Evolutionary conservation across 2,329 filamentous ascomycete species (phyloP), one percentile per base, ranked within the genome.

Genomic region (Plenodomus biglobosus): DNA sequence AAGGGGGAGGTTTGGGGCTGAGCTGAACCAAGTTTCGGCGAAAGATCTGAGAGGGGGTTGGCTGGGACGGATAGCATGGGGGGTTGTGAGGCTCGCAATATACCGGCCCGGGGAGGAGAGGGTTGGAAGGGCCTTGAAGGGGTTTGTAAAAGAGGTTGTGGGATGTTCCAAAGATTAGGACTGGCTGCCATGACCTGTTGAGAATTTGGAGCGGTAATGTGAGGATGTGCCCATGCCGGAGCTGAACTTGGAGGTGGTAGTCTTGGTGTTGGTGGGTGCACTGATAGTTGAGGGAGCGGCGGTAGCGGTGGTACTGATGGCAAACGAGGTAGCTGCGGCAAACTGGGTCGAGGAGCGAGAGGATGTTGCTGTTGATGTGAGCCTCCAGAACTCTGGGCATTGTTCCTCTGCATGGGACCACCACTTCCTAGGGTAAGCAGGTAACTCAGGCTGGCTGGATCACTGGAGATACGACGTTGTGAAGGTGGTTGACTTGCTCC

Each of bases 1-100:
- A 58, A 60, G 19, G 54, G 56, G 1, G 50, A 57, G 8, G 53
- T 58, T n/a, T 46, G 44, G 22, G 58, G 45, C 6, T 32, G 22
- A 24, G 22, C 22, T 24, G 22, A 24, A 6, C 22, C 11, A 6
- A 59, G 21, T 10, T 41, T 50, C 3, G 55, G 46, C 8, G 38
- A 41, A 11, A 56, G 37, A 6, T 52, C 46, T 7, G 51, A 40
- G 24, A 58, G 40, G 2, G 57, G 48, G 6, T 6, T 24, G 22
- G 44, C 24, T 18, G 42, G 51, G 30, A 37, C n/a, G 18, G 43
- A 34, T n/a, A 30, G 43, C 7, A 52, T 43, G 4, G 56, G 50
- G 3, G 49, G 34, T 2, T 59, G 51, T 2, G 52, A 50, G 15
- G 49, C 49, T 27, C 62, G 58, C 24, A 53, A 40, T 3, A 64